Conservation (phyloP, 2,329 filamentous ascomycete genomes). For the Nemania serpens region DNA sequence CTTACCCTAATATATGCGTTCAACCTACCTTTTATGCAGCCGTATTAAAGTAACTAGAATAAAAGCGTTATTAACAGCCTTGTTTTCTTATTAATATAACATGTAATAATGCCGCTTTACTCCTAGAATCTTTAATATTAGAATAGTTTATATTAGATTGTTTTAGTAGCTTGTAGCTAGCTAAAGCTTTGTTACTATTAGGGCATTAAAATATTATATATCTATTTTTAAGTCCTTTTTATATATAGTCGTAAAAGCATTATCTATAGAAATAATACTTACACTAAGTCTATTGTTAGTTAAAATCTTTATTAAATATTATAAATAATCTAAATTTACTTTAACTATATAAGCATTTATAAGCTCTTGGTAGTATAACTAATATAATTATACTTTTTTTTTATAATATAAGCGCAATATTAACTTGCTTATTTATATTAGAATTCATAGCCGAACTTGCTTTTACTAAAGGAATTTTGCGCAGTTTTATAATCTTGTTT, state of each 20-base stretch:
- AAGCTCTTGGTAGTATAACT: slow-evolving; percentile 15
- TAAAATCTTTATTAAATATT: not conserved
- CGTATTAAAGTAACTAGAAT: too few relatives aligned
- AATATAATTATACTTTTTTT: slow-evolving; percentile 6
- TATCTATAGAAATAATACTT: slow-evolving; percentile 14
- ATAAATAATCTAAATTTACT: not conserved
- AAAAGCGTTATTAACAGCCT: too few relatives aligned
- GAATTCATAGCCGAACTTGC: slow-evolving; percentile 18
- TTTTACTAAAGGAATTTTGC: not conserved
- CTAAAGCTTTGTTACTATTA: slow-evolving; percentile 4
- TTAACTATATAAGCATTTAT: not conserved
- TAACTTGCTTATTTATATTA: slow-evolving; percentile 4
- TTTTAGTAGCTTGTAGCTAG: not conserved
- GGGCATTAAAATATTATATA: slow-evolving; percentile 8
- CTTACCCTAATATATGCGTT: too few relatives aligned
- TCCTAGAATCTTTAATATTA: not conserved
- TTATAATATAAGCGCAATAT: slow-evolving; percentile 1
- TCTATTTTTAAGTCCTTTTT: not conserved
- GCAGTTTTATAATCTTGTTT: not conserved
- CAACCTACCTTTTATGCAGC: too few relatives aligned
- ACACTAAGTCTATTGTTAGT: slow-evolving; percentile 13
- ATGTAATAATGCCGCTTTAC: too few relatives aligned
- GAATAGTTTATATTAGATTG: not conserved
- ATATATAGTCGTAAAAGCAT: slow-evolving; percentile 1
- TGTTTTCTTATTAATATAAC: too few relatives aligned